A percentile compares a stretch with the other conserved stretches of the same genome.
phyloP scores from a whole-genome alignment of 2,329 filamentous ascomycete species.

The Ophiocordyceps camponoti-leonardi region DNA sequence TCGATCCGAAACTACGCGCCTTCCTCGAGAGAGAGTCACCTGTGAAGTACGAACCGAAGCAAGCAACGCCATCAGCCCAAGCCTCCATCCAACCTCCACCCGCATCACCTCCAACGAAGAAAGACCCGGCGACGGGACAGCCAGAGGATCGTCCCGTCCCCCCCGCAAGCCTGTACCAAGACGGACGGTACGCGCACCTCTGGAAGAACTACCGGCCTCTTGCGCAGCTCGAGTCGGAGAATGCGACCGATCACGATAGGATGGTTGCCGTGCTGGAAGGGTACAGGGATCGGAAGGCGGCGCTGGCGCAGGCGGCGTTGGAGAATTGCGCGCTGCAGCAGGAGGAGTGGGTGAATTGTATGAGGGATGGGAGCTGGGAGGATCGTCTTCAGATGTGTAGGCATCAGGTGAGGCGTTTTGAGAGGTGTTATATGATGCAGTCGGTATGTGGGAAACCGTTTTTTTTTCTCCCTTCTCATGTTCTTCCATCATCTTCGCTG shows the following conservation, averaged over 20 bases:
- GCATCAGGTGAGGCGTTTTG: constrained; percentile 58
- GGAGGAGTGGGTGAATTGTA: constrained; percentile 67
- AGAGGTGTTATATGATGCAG: constrained; percentile 81
- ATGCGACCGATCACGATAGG: constrained; percentile 63
- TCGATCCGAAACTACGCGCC: constrained; percentile 70
- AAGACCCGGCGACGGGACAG: constrained; percentile 5
- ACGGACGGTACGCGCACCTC: constrained; percentile 60
- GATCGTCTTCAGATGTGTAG: constrained; percentile 67
- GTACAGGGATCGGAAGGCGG: constrained; percentile 65
- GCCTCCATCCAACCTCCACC: constrained; percentile 3
- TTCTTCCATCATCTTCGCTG: not conserved
- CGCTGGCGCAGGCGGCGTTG: constrained; percentile 64
- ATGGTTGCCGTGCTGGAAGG: constrained; percentile 64
- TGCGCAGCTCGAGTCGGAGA: constrained; percentile 47
- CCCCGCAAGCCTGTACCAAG: constrained; percentile 33
- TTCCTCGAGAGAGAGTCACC: constrained; percentile 75
- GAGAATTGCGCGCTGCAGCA: constrained; percentile 91
- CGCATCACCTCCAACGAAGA: constrained; percentile 4
- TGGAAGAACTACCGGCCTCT: constrained; percentile 85
- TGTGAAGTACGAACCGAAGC: constrained; percentile 38
- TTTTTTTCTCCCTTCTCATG: not conserved
- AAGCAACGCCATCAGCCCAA: constrained; percentile 6
- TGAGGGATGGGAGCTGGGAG: constrained; percentile 49
- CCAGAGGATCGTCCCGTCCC: constrained; percentile 20
- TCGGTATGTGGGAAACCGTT: constrained; percentile 31